These are phyloP conservation scores for Cordyceps farinosa DNA, from an alignment of 2,329 filamentous ascomycete species.

Conservation along the genomic window DNA sequence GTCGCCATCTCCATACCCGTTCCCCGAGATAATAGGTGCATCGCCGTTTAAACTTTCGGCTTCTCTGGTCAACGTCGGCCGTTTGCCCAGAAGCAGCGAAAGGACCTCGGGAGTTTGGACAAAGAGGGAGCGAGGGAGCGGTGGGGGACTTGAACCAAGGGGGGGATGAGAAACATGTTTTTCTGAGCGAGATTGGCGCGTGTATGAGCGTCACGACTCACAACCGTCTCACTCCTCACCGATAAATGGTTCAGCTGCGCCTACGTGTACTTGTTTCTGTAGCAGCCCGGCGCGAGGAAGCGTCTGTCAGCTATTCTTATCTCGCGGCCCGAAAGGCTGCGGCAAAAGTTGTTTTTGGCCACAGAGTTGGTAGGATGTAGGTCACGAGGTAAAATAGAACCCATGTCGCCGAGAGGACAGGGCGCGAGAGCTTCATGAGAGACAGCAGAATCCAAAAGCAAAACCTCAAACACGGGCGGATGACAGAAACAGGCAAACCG, in stretches of 20 bases:
- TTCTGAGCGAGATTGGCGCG: background rate
- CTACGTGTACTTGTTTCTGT: background rate
- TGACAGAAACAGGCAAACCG: no score
- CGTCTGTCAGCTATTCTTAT: no score
- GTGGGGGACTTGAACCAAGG: background rate
- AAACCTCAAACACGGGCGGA: background rate
- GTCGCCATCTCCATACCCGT: background rate
- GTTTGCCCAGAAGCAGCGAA: background rate
- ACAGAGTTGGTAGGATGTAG: no score
- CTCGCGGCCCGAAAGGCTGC: no score
- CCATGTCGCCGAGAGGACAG: no score
- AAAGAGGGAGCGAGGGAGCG: background rate
- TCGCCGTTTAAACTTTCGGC: constrained; percentile 5
- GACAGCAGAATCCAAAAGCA: background rate
- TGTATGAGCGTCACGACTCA: background rate
- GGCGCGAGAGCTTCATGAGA: background rate
- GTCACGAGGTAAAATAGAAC: no score
- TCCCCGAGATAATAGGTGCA: background rate
- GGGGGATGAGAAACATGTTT: background rate
- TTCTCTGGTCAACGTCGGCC: background rate
- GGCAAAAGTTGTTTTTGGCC: no score
- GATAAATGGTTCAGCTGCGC: background rate
- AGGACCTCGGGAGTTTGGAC: background rate
- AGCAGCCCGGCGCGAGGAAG: no score
- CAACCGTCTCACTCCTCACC: background rate